Base-by-base conservation (phyloP, 2,329 filamentous ascomycete species). In the Stagonosporopsis rhizophila region DNA sequence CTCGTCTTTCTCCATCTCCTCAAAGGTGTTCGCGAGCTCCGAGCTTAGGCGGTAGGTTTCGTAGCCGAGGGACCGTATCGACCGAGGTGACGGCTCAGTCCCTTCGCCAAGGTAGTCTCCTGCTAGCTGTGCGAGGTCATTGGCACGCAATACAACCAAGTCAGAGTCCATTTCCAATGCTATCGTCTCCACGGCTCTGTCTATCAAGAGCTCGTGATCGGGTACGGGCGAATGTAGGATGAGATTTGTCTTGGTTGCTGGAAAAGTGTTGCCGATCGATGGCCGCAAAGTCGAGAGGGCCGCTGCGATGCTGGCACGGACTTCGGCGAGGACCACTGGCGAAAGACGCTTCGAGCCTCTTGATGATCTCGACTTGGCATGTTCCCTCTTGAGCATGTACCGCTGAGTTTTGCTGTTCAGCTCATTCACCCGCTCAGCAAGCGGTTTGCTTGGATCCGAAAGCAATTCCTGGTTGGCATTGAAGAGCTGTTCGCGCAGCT, bases 81-180 rank as follows among this genome's bases (percentile, higher is more conserved):
- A 68, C 28, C 74, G 66, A 12, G 75, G 70, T 81, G 34, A 86
- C 80, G 41, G 84, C 77, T 61, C 78, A n/a, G 78, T 58, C 58
- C 83, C 81, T 66, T 90, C 86, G 4, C 88, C 89, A 9, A 93
- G 75, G 65, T 92, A 91, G 39, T 85, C 82, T 2, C 88, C 89
- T 0, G 88, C 82, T 23, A 95, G 78, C 45, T 88, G 82, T 3
- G 89, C 89, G 49, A 96, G 77, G 67, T 89, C 88, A 59, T 87
- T 84, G 1, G 90, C 86, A 67, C 88, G 85, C 11, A 96, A 71
- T 19, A 85, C 82, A 28, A 95, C 77, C 3, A 94, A 69, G 62
- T 94, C 87, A 3, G 90, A 88, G 6, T 78, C 78, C 6, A 89
- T 77, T 30, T 86, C 81, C 12, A 78, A 77, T 0, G 89, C 89